phyloP scores from a whole-genome alignment of 1,284 basidiomycete species.

The Ustilago shanxiensis region DNA sequence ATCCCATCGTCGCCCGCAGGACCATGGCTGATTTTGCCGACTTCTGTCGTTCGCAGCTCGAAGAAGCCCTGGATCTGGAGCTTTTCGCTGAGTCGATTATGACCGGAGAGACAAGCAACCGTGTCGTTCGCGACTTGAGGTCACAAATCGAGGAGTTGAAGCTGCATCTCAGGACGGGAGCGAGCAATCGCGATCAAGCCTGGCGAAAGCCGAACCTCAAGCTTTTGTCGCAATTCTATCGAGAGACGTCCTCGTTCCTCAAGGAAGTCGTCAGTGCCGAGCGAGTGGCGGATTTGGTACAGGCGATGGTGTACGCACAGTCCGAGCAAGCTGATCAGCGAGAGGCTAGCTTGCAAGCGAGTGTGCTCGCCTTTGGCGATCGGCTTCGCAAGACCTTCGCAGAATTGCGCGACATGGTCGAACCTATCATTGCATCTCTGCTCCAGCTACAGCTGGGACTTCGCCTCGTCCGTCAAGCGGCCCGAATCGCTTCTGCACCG shows the following conservation, averaged over 20 bases:
- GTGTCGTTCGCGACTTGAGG: constrained; percentile 66
- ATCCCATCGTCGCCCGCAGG: constrained; percentile 82
- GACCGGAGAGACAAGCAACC: constrained; percentile 77
- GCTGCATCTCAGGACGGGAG: constrained; percentile 26
- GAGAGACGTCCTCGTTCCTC: constrained; percentile 75
- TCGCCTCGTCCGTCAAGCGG: constrained; percentile 72
- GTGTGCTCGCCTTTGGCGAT: constrained; percentile 71
- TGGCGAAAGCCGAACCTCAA: constrained; percentile 73
- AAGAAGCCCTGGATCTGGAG: constrained; percentile 76
- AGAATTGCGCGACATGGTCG: constrained; percentile 78
- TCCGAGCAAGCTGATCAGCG: constrained; percentile 53
- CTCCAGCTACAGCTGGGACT: constrained; percentile 82
- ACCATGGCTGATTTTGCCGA: constrained; percentile 74
- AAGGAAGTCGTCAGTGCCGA: constrained; percentile 48
- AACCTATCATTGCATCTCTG: constrained; percentile 77
- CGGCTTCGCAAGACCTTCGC: constrained; percentile 72
- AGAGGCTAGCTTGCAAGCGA: constrained; percentile 68
- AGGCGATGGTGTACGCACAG: constrained; percentile 22
- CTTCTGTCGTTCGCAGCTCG: constrained; percentile 71
- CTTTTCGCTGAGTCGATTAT: constrained; percentile 75
- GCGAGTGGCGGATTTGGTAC: constrained; percentile 66
- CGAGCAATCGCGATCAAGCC: constrained; percentile 18
- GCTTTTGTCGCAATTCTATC: constrained; percentile 82
- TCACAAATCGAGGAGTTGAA: constrained; percentile 22
- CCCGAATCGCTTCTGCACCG: constrained; percentile 34